Base-by-base conservation (phyloP, 2,329 filamentous ascomycete genomes). In the Trichoderma koningiopsis region DNA sequence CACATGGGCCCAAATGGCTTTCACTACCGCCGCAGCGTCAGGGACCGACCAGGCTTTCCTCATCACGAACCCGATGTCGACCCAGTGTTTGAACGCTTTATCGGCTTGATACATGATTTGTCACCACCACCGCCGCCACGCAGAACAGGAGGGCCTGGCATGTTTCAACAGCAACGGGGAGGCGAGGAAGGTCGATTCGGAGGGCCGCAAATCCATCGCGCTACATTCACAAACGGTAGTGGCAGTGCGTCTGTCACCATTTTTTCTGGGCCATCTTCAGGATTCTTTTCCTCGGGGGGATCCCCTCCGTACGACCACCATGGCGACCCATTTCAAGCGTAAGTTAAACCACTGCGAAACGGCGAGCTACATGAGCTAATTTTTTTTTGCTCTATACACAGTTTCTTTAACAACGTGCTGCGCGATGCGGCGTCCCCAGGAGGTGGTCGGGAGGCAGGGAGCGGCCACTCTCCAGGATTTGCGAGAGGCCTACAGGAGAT, bases 241-340 rank as follows among this genome's bases (percentile, higher is more conserved):
- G 82, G 82, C 8, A 79, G 81, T 16, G 81, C 84, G 4, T 85
- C 81, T 37, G 81, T 87, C 68, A 87, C 84, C 14, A 83, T 86
- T 65, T 81, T 82, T 40, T 81, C 81, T 27, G 80, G 78, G 19
- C 77, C 82, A 31, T 68, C 78, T 8, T 71, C 76, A 49, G 66
- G 57, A 11, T 62, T 70, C 4, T 67, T 70, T 24, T 49, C 33
- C 4, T 40, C 63, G 11, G 52, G 57, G 16, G 52, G 57, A 10
- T 52, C 62, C 59, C 43, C 66, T 35, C 72, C 58, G 47, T 70
- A 72, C 7, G 73, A 75, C 70, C 56, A 71, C n/a, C 70, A 53
- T 19, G 53, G 73, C 33, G 82, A 85, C 66, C 78, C 80, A 11
- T 87, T 87, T 73, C 82, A 83, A 77, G 77, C 82, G 86, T 87